Base-by-base conservation (phyloP, 2,329 filamentous ascomycete genomes). In the Fusarium heterosporum region DNA sequence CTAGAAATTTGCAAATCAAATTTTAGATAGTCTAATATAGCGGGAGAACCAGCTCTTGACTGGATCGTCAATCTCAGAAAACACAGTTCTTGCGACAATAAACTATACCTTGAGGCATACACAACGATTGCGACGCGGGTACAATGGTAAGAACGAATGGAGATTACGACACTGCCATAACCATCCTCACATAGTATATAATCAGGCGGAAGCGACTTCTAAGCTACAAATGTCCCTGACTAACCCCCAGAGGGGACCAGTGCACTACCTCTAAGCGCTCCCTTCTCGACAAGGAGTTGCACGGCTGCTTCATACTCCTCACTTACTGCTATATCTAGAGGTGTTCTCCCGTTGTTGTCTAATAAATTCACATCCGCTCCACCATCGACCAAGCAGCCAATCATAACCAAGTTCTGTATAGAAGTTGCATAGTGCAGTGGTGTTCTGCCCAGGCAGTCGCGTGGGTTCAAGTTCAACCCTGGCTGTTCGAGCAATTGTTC, bases 251-350 rank as follows among this genome's bases (percentile, higher is more conserved):
- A n/a, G 10, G 13, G 9, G 8, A 16, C 8, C 10, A 6, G 28
- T 9, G 2, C 1, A 17, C 3, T 8, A 4, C 30, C 22, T 30
- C 6, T 19, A 1, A 2, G 8, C 9, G 25, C 42, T 6, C 32
- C 51, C 0, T 11, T 26, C 0, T 19, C 7, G 1, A 13, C 19
- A 4, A 55, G 13, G 12, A 32, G 1, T 6, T n/a, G 16, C 4
- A 5, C 1, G 2, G 2, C 0, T 16, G 0, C 0, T 4, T 8
- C 1, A 4, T 1, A 0, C 1, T 1, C 4, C 6, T 0, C 0
- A 3, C 10, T 1, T 0, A 17, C 1, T 14, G 26, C 43, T 1
- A 2, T 0, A 17, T 55, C 36, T 6, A 55, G n/a, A 4, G 52
- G 52, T 4, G 45, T 55, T n/a, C 6, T 17, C 26, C 10, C 11